phyloP scores from a whole-genome alignment of 2,329 filamentous ascomycete genomes.

The Gaeumannomyces tritici region DNA sequence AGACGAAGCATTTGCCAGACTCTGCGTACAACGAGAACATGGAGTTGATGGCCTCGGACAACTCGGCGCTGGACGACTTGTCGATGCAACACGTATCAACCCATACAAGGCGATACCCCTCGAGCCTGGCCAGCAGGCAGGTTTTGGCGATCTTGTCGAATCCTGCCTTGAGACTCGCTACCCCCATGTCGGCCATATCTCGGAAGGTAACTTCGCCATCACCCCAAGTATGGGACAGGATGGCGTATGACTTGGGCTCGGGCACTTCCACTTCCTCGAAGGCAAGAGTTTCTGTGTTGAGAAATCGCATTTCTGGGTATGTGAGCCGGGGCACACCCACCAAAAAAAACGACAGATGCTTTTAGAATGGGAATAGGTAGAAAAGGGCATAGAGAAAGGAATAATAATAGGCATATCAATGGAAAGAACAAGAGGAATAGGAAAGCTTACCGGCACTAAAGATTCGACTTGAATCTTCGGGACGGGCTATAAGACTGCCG shows the following conservation, averaged over 20 bases:
- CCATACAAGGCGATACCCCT: constrained; percentile 7
- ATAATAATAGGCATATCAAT: no score
- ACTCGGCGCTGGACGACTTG: constrained; percentile 15
- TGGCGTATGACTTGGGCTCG: constrained; percentile 7
- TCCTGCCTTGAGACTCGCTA: constrained; percentile 4
- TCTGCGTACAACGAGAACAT: constrained; percentile 14
- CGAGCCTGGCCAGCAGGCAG: neutral
- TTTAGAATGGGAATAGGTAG: no score
- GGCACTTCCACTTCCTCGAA: constrained; percentile 4
- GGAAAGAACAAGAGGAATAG: no score
- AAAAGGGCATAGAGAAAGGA: no score
- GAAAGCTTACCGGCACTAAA: no score
- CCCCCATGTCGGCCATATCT: constrained; percentile 9
- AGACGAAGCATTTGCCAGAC: constrained; percentile 11
- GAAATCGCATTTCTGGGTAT: constrained; percentile 2
- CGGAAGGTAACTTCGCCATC: constrained; percentile 6
- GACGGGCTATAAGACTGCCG: no score
- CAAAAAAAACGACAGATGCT: no score
- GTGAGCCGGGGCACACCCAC: no score
- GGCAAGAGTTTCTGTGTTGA: neutral
- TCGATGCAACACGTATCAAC: constrained; percentile 18
- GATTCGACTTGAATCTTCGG: no score
- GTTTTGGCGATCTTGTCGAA: constrained; percentile 7
- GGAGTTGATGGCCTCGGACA: constrained; percentile 13
- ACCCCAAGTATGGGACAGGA: constrained; percentile 11